These are phyloP conservation scores for Puccinellia tenuiflora DNA, from an alignment of 176 grass and related monocot genomes.

Conservation along the genomic window DNA sequence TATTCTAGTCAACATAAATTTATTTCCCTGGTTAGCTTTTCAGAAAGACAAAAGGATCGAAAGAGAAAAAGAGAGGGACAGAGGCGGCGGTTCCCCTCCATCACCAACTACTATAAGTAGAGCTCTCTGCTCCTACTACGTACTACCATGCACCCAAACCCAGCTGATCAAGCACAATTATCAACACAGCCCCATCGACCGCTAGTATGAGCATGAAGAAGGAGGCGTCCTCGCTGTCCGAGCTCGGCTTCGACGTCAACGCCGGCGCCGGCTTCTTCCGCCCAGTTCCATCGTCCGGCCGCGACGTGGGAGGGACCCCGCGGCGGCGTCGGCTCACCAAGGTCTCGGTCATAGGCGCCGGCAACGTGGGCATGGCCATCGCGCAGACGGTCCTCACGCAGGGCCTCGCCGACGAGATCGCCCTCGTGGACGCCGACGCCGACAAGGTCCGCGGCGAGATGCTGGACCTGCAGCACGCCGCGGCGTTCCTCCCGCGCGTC, in stretches of 20 bases:
- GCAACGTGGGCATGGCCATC: conserved; percentile 74
- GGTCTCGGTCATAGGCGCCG: conserved; percentile 47
- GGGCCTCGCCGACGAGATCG: conserved; percentile 56
- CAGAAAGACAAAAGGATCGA: neutral
- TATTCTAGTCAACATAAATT: neutral
- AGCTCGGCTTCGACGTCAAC: conserved; percentile 40
- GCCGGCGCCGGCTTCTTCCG: neutral
- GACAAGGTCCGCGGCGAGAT: conserved; percentile 59
- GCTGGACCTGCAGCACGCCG: conserved; percentile 71
- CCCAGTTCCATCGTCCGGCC: neutral
- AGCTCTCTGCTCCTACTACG: neutral
- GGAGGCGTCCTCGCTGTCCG: conserved; percentile 35
- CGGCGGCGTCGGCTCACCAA: conserved; percentile 22
- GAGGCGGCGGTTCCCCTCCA: neutral
- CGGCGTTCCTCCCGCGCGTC: conserved; percentile 60
- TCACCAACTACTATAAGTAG: neutral
- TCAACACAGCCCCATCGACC: neutral
- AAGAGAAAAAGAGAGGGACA: neutral
- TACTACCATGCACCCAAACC: neutral
- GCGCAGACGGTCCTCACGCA: conserved; percentile 56
- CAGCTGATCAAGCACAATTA: neutral
- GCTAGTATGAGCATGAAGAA: conserved; percentile 30
- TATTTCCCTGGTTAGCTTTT: neutral
- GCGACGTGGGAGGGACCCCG: neutral
- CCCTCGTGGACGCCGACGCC: conserved; percentile 48